A percentile compares a stretch with the other conserved stretches of the same genome.
Conservation (phyloP, 805 yeast species). For the Deakozyma indianensis region DNA sequence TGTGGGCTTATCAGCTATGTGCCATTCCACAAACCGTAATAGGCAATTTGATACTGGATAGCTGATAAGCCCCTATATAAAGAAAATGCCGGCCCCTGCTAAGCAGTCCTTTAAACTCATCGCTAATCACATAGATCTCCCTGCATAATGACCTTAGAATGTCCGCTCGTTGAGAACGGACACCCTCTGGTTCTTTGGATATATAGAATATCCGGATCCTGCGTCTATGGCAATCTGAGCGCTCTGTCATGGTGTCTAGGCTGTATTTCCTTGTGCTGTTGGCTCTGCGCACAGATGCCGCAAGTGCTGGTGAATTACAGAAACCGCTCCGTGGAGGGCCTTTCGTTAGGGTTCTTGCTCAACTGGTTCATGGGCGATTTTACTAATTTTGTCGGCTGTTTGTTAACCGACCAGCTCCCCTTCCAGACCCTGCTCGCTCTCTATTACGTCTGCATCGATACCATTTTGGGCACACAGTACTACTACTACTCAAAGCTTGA, state of each 20-base stretch:
- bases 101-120: no score
- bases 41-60: no score
- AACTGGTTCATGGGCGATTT: constrained; percentile 57
- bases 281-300: constrained; percentile 67
- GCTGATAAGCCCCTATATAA: not conserved
- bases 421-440: constrained; percentile 62
- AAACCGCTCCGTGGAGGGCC: constrained; percentile 51
- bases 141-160: not conserved
- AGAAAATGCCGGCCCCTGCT: not conserved
- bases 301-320: constrained; percentile 48
- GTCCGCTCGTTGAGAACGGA: not conserved
- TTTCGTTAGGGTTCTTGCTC: constrained; percentile 42
- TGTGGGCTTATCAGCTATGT: no score
- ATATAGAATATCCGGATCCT: not conserved
- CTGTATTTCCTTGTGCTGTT: constrained; percentile 33
- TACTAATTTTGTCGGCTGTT: constrained; percentile 51
- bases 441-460: constrained; percentile 63
- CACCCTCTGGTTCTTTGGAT: not conserved
- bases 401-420: constrained; percentile 62
- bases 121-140: not conserved
- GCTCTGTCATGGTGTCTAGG: constrained; percentile 11
- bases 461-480: constrained; percentile 53
- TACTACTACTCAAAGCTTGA: constrained; percentile 42
- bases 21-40: no score
- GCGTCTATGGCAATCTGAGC: not conserved